Evolutionary conservation across 768 basidiomycete species (phyloP).

Genomic region (Tulasnella sp.): DNA sequence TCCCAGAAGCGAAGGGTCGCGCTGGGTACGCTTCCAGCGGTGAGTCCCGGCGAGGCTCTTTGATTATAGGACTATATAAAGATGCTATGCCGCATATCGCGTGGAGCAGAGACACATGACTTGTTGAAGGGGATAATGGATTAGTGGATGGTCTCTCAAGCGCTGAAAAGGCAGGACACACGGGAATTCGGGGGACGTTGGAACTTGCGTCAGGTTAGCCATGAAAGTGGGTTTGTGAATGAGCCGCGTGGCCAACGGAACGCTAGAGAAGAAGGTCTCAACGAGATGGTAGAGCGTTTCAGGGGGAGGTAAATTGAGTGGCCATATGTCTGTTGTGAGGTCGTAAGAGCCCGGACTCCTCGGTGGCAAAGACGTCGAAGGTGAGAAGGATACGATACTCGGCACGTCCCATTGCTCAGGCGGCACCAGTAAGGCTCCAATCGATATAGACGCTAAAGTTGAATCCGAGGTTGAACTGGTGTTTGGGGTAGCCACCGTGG

Average conservation of each 20-base stretch:
- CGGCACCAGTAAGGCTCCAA: not conserved
- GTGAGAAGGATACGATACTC: not conserved
- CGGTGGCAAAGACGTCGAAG: not conserved
- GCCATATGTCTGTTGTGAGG: slow-evolving; percentile 31
- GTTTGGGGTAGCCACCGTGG: no score
- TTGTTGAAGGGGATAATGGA: not conserved
- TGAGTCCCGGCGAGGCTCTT: not conserved
- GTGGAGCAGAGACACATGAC: slow-evolving; percentile 30
- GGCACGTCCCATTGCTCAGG: not conserved
- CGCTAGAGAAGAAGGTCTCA: slow-evolving; percentile 32
- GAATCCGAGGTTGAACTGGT: no score
- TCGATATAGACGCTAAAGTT: no score
- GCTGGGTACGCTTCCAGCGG: not conserved
- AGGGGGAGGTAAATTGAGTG: slow-evolving; percentile 24
- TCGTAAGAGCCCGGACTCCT: not conserved
- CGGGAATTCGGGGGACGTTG: slow-evolving; percentile 30
- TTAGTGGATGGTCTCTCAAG: not conserved
- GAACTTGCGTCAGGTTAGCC: not conserved
- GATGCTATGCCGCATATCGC: slow-evolving; percentile 36
- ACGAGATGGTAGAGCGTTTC: slow-evolving; percentile 29
- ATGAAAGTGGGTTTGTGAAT: slow-evolving; percentile 36
- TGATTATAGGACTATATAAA: slow-evolving; percentile 27
- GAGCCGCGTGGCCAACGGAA: slow-evolving; percentile 27
- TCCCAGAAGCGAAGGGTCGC: not conserved
- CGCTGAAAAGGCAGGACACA: not conserved